Conservation (phyloP, 2,329 filamentous ascomycete genomes). For the Curvularia hawaiiensis region DNA sequence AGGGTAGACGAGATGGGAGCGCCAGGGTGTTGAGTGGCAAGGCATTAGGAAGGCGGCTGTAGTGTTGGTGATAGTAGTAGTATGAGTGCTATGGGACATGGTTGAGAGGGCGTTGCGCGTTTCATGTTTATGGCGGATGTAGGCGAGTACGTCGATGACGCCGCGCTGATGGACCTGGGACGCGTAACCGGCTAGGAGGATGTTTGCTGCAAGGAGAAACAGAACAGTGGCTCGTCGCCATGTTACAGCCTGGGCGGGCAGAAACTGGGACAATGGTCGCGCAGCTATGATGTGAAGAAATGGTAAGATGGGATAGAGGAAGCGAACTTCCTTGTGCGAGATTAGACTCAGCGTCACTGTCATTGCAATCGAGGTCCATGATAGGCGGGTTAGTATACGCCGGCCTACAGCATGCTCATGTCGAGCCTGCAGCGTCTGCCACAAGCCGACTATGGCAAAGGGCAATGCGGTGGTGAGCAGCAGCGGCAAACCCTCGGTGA, state of each 20-base stretch:
- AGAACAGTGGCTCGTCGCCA: constrained; percentile 59
- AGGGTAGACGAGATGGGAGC: constrained; percentile 80
- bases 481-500: constrained; percentile 86
- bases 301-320: constrained; percentile 91
- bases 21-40: constrained; percentile 96
- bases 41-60: constrained; percentile 85
- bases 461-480: constrained; percentile 83
- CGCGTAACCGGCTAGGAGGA: constrained; percentile 74
- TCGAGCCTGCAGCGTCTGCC: constrained; percentile 43
- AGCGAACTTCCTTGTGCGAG: constrained; percentile 95
- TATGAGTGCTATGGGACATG: constrained; percentile 49
- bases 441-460: constrained; percentile 71
- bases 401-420: constrained; percentile 13
- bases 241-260: constrained; percentile 48
- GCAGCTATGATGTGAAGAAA: constrained; percentile 83
- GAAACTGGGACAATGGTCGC: constrained; percentile 68
- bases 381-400: constrained; percentile 34
- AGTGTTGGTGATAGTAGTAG: constrained; percentile 36
- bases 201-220: constrained; percentile 66
- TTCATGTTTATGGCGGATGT: constrained; percentile 77
- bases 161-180: constrained; percentile 78
- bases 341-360: constrained; percentile 76
- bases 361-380: constrained; percentile 58
- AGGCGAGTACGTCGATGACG: constrained; percentile 73
- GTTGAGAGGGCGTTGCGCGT: constrained; percentile 28